Percentiles rank a stretch among this genome's conserved stretches.
Evolutionary conservation across 2,329 filamentous ascomycete species (phyloP).

Genomic region (Pseudocercospora vitis): DNA sequence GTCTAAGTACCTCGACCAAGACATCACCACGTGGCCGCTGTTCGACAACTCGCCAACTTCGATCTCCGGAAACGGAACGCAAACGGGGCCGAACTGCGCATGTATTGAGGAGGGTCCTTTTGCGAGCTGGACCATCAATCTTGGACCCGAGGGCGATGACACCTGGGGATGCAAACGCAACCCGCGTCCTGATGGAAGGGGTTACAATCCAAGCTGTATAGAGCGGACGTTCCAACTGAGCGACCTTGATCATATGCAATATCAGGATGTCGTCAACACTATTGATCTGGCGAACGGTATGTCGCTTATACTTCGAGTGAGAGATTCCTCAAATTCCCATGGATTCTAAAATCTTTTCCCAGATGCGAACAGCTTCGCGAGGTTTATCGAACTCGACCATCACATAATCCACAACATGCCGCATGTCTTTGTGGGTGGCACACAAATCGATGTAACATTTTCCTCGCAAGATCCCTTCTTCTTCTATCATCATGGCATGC

Average conservation of each 20-base stretch:
- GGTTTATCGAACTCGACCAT: constrained; percentile 14
- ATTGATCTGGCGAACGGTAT: constrained; percentile 9
- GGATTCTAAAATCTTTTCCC: too few relatives aligned
- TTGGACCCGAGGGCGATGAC: constrained; percentile 18
- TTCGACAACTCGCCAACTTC: constrained; percentile 56
- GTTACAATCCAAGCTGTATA: constrained; percentile 23
- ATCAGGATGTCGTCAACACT: constrained; percentile 18
- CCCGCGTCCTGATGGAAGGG: constrained; percentile 18
- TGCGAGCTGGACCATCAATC: constrained; percentile 40
- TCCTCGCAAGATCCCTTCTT: constrained; percentile 49
- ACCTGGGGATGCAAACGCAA: constrained; percentile 23
- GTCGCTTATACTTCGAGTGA: not conserved
- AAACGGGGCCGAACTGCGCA: constrained; percentile 40
- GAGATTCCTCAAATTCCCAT: constrained; percentile 1
- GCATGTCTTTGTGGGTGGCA: constrained; percentile 20
- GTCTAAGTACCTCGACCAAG: constrained; percentile 43
- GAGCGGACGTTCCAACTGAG: constrained; percentile 13
- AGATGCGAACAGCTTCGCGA: constrained; percentile 28
- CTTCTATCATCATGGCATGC: constrained; percentile 49
- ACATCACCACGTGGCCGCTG: constrained; percentile 44
- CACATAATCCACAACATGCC: constrained; percentile 13
- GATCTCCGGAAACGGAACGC: constrained; percentile 29
- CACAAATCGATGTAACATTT: constrained; percentile 26
- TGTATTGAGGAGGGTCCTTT: constrained; percentile 54
- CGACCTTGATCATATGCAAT: constrained; percentile 13